Evolutionary conservation across 2,329 filamentous ascomycete species (phyloP), one percentile per base, ranked within the genome.

Genomic region (Colletotrichum orchidophilum): DNA sequence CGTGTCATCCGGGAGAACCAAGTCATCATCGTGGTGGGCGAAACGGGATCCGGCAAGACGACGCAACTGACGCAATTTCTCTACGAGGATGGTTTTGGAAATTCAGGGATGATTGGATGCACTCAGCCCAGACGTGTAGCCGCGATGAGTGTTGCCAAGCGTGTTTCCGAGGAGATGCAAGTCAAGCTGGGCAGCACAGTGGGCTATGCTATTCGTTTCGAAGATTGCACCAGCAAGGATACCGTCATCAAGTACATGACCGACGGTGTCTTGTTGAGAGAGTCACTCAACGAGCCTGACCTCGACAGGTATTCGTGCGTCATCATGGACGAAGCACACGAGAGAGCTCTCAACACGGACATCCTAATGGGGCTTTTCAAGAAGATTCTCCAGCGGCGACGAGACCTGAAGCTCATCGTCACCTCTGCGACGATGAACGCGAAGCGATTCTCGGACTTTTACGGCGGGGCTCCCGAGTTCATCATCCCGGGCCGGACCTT

Each of bases 241-340:
- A 99, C 96, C 0, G 87, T 92, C 71, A 98, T 99, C 84, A 99
- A 99, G 82, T 99, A 99, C 81, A 98, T 99, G 95, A 99, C 96
- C 0, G 97, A 99, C 78, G 96, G 96, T 84, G 94, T 99, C 26
- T 85, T 99, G 54, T 88, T 99, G 35, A 90, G 96, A 83, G 97
- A 99, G 78, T 98, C 95, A 6, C 87, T 99, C 12, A 95, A 95
- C 71, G 96, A 98, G 80, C 90, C 93, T 7, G 96, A 99, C 80
- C 86, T 99, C 55, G 96, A 98, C 81, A 94, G 94, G 74, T 99
- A 99, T 80, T 97, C 96, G 15, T 98, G 95, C 80, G 95, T 99
- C 77, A 99, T 99, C 81, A 99, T 99, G 96, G 96, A 99, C 79
- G 96, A 99, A 84, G 97, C 96, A 5, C 96, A 99, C 87, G 96